Evolutionary conservation across 805 yeast genomes (phyloP).

Genomic region (Metschnikowia similis): DNA sequence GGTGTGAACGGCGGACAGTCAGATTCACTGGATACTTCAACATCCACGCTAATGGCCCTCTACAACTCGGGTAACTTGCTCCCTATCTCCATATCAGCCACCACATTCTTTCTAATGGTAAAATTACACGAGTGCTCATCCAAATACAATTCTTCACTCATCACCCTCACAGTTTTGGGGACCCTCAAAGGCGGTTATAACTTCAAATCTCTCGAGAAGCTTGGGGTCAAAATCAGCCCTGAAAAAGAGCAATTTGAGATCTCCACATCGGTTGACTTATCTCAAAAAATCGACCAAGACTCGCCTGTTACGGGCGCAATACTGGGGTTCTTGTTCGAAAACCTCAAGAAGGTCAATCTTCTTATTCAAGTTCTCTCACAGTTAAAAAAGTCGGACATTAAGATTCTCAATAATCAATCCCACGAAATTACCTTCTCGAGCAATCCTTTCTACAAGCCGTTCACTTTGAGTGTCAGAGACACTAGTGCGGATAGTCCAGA

Average conservation of each 20-base stretch:
- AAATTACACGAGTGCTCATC: slow-evolving; percentile 16
- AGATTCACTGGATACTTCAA: neutral
- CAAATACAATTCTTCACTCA: neutral
- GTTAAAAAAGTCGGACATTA: slow-evolving; percentile 24
- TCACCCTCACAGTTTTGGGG: slow-evolving; percentile 21
- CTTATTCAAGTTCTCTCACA: slow-evolving; percentile 33
- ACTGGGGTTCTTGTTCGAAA: slow-evolving; percentile 25
- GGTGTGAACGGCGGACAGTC: neutral
- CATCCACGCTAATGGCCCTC: slow-evolving; percentile 13
- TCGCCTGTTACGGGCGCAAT: slow-evolving; percentile 11
- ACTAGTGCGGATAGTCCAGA: neutral
- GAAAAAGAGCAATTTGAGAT: slow-evolving; percentile 26
- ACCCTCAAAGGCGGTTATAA: slow-evolving; percentile 17
- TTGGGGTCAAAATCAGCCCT: slow-evolving; percentile 21
- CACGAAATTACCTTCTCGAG: slow-evolving; percentile 28
- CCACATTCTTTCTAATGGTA: slow-evolving; percentile 29
- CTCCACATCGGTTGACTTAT: slow-evolving; percentile 24
- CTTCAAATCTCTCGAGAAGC: slow-evolving; percentile 16
- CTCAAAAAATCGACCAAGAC: slow-evolving; percentile 20
- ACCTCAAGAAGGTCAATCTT: slow-evolving; percentile 28
- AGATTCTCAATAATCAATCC: slow-evolving; percentile 24
- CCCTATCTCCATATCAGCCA: slow-evolving; percentile 32
- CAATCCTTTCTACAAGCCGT: slow-evolving; percentile 19
- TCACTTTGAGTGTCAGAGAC: slow-evolving; percentile 15
- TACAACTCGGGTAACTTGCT: slow-evolving; percentile 24